A percentile compares a stretch with the other conserved stretches of the same genome.
Conservation (phyloP, 108 stramenopile species). For the Pseudonitzschia pungens region DNA sequence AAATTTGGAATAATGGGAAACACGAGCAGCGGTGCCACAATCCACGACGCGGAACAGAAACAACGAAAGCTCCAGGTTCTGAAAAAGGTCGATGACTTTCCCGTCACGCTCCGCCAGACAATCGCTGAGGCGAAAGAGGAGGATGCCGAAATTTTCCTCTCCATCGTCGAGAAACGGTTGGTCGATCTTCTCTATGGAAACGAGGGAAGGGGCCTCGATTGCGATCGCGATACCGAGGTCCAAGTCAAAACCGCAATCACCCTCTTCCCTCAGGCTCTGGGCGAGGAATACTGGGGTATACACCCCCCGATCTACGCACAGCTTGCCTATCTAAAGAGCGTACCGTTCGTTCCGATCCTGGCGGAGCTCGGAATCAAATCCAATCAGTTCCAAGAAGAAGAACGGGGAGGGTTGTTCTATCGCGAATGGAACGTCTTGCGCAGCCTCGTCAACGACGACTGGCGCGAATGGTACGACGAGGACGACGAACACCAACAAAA, state of each 20-base stretch:
- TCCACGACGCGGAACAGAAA: neutral
- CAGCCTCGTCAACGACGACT: neutral
- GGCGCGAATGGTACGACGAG: neutral
- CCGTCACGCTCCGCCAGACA: neutral
- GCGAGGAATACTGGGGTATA: neutral
- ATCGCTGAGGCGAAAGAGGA: neutral
- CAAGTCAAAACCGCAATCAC: neutral
- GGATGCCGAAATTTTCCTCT: neutral
- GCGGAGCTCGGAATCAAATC: neutral
- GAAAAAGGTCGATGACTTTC: neutral
- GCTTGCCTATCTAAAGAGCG: neutral
- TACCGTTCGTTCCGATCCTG: neutral
- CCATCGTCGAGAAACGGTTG: neutral
- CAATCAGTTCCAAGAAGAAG: neutral
- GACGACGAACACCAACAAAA: neutral
- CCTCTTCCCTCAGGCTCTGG: neutral
- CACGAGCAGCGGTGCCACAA: neutral
- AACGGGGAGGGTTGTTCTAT: neutral
- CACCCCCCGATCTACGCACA: neutral
- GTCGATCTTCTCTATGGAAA: neutral
- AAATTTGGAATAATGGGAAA: too few species aligned
- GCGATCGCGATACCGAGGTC: neutral
- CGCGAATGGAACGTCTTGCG: neutral
- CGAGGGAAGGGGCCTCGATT: neutral
- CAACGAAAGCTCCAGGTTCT: neutral